phyloP scores from a whole-genome alignment of 305 asterid genomes.

The Solanum aculeatissimum region DNA sequence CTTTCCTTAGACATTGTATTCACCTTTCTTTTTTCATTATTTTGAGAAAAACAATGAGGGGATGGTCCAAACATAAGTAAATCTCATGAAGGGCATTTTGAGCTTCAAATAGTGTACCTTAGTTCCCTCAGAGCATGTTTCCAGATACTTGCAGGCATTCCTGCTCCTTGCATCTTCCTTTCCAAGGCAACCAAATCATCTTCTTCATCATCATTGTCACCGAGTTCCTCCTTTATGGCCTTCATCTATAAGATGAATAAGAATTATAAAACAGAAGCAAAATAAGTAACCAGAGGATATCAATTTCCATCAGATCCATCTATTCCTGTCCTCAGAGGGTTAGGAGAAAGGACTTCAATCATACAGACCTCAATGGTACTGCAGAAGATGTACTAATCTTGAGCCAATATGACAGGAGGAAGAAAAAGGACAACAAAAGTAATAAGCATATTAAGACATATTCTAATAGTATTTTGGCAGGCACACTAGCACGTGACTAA shows the following conservation, averaged over 20 bases:
- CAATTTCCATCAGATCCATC: background rate
- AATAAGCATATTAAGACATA: background rate
- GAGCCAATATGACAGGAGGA: background rate
- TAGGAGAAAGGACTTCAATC: background rate
- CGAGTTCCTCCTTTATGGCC: slow-evolving; percentile 98
- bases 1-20: background rate
- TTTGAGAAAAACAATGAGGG: background rate
- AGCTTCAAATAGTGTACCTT: slow-evolving; percentile 32
- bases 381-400: background rate
- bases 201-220: slow-evolving; percentile 95
- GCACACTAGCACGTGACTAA: background rate
- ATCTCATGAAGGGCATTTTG: background rate
- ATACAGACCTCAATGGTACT: background rate
- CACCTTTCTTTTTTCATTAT: background rate
- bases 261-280: background rate
- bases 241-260: slow-evolving; percentile 62
- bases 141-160: slow-evolving; percentile 96
- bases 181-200: slow-evolving; percentile 93
- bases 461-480: background rate
- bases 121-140: slow-evolving; percentile 94
- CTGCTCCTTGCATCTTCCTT: slow-evolving; percentile 94
- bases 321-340: background rate
- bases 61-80: background rate
- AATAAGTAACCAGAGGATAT: background rate
- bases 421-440: background rate